These are phyloP conservation scores for Cyberlindnera suaveolens DNA, from an alignment of 805 yeast species.

Conservation along the genomic window DNA sequence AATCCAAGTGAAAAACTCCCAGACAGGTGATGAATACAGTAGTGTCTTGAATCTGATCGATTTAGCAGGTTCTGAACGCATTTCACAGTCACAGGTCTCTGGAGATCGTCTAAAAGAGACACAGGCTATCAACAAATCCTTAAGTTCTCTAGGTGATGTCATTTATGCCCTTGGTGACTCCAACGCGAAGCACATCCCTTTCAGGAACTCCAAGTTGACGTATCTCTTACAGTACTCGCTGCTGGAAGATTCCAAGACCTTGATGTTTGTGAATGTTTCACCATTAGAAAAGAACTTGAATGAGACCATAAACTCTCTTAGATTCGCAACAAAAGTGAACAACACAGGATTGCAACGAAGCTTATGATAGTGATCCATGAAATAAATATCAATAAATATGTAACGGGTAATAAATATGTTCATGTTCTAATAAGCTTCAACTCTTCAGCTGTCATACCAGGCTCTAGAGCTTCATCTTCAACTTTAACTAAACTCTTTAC, in stretches of 20 bases:
- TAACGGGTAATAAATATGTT: neutral
- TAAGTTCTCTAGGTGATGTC: slow-evolving; percentile 87
- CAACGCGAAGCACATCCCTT: slow-evolving; percentile 64
- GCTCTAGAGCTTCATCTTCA: slow-evolving; percentile 7
- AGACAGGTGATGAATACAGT: slow-evolving; percentile 39
- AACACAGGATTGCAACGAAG: slow-evolving; percentile 33
- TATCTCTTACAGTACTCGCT: slow-evolving; percentile 78
- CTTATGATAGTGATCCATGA: slow-evolving; percentile 1
- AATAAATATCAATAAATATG: slow-evolving; percentile 7
- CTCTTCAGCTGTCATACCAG: slow-evolving; percentile 9
- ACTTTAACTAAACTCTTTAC: slow-evolving; percentile 1
- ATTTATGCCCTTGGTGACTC: slow-evolving; percentile 62
- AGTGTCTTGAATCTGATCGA: slow-evolving; percentile 81
- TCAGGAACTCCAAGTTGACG: slow-evolving; percentile 90
- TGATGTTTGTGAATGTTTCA: slow-evolving; percentile 89
- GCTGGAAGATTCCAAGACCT: slow-evolving; percentile 79
- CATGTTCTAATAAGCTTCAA: slow-evolving; percentile 11
- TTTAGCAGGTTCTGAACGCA: slow-evolving; percentile 90
- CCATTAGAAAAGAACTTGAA: slow-evolving; percentile 54
- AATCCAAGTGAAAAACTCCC: slow-evolving; percentile 46
- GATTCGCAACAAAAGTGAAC: slow-evolving; percentile 85
- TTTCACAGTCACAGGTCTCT: slow-evolving; percentile 63
- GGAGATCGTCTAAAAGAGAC: slow-evolving; percentile 86
- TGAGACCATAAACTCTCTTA: slow-evolving; percentile 78
- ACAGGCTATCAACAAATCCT: slow-evolving; percentile 79